Evolutionary conservation across 306 rosid genomes (phyloP), one percentile per base, ranked within the genome.

Genomic region (Canavalia ensiformis): DNA sequence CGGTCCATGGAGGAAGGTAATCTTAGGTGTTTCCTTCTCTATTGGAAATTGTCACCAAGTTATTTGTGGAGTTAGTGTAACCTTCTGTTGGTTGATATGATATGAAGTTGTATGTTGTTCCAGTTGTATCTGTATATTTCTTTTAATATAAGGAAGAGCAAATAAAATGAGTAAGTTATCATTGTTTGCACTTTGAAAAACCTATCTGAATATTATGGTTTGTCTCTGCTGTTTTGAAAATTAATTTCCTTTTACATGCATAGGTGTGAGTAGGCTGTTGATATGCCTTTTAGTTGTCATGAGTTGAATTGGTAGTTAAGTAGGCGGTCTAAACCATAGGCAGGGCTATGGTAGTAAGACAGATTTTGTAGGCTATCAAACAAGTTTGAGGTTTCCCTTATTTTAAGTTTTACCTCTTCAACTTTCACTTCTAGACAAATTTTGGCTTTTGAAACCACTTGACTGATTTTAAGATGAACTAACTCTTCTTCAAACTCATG

Each of bases 1-100:
- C 60, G 92, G 99, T 64, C 99, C 97, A 35, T 93, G 99, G 98
- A 95, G 98, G 88, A 95, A 88, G 94, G 98, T 95, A 84, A 87
- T 72, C 69, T 79, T 80, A 44, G 54, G 70, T 25, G n/a, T 82
- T 79, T 62, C 8, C 77, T 68, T 46, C 35, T 65, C 12, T 45
- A 60, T 35, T 68, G 8, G n/a, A 55, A 70, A 66, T 76, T 59
- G 4, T 72, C 49, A 44, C 44, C 73, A 79, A 34, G 57, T 74
- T 70, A 64, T 60, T 39, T 46, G 63, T 57, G 6, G 46, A 54
- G 57, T 60, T 78, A 44, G 42, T 59, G 49, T 80, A 55, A 59
- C 71, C 76, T 72, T 73, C 25, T 18, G 25, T 64, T 86, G 80
- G 59, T 65, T 83, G 76, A 56, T 65, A 63, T 76, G 74, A 28